Evolutionary conservation across 331 rosid genomes (phyloP), one percentile per base, ranked within the genome.

Genomic region (Acacia pycnantha): DNA sequence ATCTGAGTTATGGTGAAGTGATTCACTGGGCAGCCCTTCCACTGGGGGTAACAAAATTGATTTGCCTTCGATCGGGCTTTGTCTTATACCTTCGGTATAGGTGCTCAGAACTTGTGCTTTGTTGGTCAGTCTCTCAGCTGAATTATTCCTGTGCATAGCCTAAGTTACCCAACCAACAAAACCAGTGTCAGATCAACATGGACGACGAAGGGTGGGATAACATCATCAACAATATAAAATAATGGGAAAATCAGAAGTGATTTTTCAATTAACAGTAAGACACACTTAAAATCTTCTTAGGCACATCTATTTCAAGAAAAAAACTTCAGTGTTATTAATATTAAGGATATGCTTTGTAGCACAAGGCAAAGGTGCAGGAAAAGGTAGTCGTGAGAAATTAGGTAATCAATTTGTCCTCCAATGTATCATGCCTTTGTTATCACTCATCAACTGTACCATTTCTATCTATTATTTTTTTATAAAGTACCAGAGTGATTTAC

Each of bases 131-230:
- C 88, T 88, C 81, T 51, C 74, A 61, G 71, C 77, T 13, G 48
- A 48, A 81, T 76, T 79, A 83, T 79, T 83, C 77, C 56, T 50
- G 46, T 80, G 44, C 54, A 84, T 87, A 70, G 87, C 88, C 96
- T 92, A 80, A 73, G 71, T 75, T 76, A 79, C 62, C 81, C 86
- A 87, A 75, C 47, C 56, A 84, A 64, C 81, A 85, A 81, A 69
- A 84, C 70, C 44, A 84, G 68, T 53, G 81, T 80, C 40, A 87
- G 83, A 86, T 27, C 26, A 48, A 75, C 40, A 84, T 71, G 43
- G 76, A 58, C 58, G 33, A 53, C 26, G 41, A 64, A 66, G 66
- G 65, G 48, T 73, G 59, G 70, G 73, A 47, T 58, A 68, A 51
- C 64, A 64, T 61, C 37, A 47, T 21, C 51, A 80, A 73, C 66